These are phyloP conservation scores for Pleurotus ostreatus DNA, from an alignment of 768 basidiomycete genomes.

Conservation along the genomic window DNA sequence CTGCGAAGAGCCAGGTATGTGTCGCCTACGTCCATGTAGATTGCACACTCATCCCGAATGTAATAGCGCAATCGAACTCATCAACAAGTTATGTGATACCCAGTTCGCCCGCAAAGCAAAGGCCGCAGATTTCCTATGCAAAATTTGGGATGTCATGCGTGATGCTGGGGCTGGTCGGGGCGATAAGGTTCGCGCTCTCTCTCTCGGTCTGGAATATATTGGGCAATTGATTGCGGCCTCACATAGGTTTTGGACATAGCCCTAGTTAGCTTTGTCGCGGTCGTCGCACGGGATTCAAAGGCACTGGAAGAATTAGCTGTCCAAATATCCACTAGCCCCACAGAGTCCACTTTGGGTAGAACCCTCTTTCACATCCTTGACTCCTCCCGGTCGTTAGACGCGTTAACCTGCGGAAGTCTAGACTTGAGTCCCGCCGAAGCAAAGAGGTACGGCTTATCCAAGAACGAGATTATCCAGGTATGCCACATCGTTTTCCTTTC, in stretches of 20 bases:
- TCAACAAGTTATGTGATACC: conserved; percentile 64
- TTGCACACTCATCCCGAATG: neutral
- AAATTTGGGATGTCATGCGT: conserved; percentile 65
- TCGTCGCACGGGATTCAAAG: conserved; percentile 56
- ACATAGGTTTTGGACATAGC: conserved; percentile 61
- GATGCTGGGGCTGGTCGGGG: conserved; percentile 60
- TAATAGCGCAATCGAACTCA: conserved; percentile 69
- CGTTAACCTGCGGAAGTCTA: conserved; percentile 37
- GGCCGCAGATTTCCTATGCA: conserved; percentile 65
- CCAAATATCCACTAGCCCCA: conserved; percentile 13
- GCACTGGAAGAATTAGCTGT: conserved; percentile 54
- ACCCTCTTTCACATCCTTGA: conserved; percentile 42
- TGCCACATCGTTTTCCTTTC: conserved; percentile 16
- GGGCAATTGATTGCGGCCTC: neutral
- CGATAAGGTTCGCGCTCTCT: conserved; percentile 34
- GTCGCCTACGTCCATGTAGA: neutral
- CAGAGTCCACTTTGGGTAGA: conserved; percentile 26
- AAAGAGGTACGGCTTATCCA: conserved; percentile 48
- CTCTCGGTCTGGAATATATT: neutral
- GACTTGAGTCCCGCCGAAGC: conserved; percentile 35
- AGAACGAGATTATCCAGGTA: conserved; percentile 56
- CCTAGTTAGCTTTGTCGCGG: conserved; percentile 55
- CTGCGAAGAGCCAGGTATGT: conserved; percentile 67
- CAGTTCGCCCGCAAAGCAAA: conserved; percentile 81
- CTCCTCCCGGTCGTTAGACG: conserved; percentile 35